Base-by-base conservation (phyloP, 2,329 filamentous ascomycete genomes). In the Monosporascus sp. region DNA sequence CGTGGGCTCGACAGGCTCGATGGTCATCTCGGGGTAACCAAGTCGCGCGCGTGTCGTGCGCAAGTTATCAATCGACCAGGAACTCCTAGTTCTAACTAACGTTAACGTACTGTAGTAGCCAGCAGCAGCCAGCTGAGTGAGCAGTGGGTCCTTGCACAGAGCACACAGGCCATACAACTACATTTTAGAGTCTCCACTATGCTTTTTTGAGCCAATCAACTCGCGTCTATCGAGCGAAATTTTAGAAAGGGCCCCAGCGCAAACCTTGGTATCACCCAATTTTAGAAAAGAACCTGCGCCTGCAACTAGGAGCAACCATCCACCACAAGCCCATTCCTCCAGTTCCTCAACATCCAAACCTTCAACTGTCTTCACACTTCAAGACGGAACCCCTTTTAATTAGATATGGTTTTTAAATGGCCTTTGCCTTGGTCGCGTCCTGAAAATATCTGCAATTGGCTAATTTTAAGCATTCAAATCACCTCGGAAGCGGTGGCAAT, bases 271-370 rank as follows among this genome's bases (percentile, higher is more conserved):
- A 61, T 59, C 57, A 59, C 58, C 64, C 63, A 51, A 50, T 61
- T 60, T 57, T 55, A 54, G 5, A 31, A 35, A 59, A n/a, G n/a
- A 44, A 22, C 20, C 43, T 26, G 43, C 43, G 0, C 18, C 43
- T 46, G 6, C 43, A 28, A 46, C 26, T 2, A 15, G 5, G 43
- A 26, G 43, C 43, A 46, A 15, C 14, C 43, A 46, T 46, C 24
- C 24, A 31, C 17, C 24, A 3, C 43, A 22, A 18, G 2, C n/a
- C 7, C 43, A 46, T 26, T 43, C 52, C 57, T 56, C 56, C 59
- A 53, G 55, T 60, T 59, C 55, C 55, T 61, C 60, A 63, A 67
- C 66, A 60, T 65, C 56, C 31, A 35, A 51, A 60, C 55, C 50
- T 55, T 56, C 37, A 51, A 57, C 56, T 53, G 11, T 38, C 50